Evolutionary conservation across 2,329 filamentous ascomycete species (phyloP), one percentile per base, ranked within the genome.

Genomic region (Aspergillus sp.): DNA sequence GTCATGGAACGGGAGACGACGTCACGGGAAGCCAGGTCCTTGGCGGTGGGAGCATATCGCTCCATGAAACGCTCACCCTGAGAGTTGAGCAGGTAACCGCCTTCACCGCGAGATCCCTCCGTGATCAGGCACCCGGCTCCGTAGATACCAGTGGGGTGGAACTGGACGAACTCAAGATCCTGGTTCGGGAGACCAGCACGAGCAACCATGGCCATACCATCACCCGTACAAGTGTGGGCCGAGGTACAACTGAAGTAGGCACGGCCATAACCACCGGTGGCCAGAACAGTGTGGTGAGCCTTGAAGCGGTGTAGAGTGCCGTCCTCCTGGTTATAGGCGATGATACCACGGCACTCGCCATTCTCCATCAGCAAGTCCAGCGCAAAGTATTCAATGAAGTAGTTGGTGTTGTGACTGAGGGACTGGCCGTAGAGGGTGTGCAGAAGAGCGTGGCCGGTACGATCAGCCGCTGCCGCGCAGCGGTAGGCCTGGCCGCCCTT

Each of bases 11-110:
- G 83, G 42, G 86, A 94, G 45, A 96, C 89, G 49, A 96, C 91
- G 55, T 98, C 89, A 66, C 89, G 86, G 53, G 80, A 86, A 44
- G 89, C 89, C 58, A 98, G 75, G 78, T 98, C 89, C 78, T 95
- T 96, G 51, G 89, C 89, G 31, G 89, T 96, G 38, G 89, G 89
- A 26, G 89, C 89, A 59, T 98, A 98, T 57, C 89, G 80, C 70
- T 96, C 89, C 89, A 98, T 98, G 70, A 98, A 98, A 55, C 89
- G 83, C 71, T 96, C 91, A 69, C 89, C 89, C 73, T 96, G 84
- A 4, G 84, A 86, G 77, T 98, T 98, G 48, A 96, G 76, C 32
- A 98, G 78, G 64, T 95, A 96, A 56, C 89, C 89, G 74, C 89
- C 89, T 74, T 96, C 91, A 71, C 91, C 91, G 74, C 91, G 86